Percentiles rank a stretch among this genome's conserved stretches.
These are phyloP conservation scores for Rugonectria rugulosa DNA, from an alignment of 2,329 filamentous ascomycete genomes.

Conservation along the genomic window DNA sequence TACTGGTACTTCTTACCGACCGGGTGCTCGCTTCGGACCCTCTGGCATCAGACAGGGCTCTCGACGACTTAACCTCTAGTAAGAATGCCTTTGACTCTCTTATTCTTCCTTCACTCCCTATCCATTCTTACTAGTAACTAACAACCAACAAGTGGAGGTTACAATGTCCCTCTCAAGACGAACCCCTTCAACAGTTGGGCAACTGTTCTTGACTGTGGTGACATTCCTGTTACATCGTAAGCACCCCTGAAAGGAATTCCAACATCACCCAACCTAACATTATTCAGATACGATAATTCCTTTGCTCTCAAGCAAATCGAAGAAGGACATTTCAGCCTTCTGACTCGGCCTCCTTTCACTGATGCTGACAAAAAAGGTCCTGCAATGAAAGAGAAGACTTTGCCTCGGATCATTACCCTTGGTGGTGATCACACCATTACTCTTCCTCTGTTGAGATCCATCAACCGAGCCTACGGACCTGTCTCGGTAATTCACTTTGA, in stretches of 20 bases:
- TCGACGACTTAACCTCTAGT: slow-evolving; percentile 87
- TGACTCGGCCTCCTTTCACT: slow-evolving; percentile 75
- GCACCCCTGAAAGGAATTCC: slow-evolving; percentile 30
- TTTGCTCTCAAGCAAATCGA: slow-evolving; percentile 87
- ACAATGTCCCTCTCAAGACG: slow-evolving; percentile 81
- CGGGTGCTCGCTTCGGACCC: slow-evolving; percentile 84
- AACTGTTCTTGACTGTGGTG: slow-evolving; percentile 81
- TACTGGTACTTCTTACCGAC: slow-evolving; percentile 84
- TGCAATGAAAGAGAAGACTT: slow-evolving; percentile 75
- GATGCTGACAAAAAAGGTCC: slow-evolving; percentile 72
- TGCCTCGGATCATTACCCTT: slow-evolving; percentile 83
- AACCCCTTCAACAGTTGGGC: slow-evolving; percentile 86
- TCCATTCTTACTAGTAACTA: neutral
- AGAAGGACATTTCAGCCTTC: slow-evolving; percentile 79
- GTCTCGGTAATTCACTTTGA: slow-evolving; percentile 70
- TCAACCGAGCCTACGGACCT: slow-evolving; percentile 68
- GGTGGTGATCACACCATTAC: slow-evolving; percentile 71
- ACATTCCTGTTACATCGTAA: slow-evolving; percentile 85
- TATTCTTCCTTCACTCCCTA: slow-evolving; percentile 28
- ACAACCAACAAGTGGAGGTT: slow-evolving; percentile 72
- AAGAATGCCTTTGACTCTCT: slow-evolving; percentile 52
- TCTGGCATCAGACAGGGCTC: slow-evolving; percentile 88
- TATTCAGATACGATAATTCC: slow-evolving; percentile 76
- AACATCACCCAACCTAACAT: neutral
- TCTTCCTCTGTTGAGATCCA: slow-evolving; percentile 64